These are phyloP conservation scores for Rubia tinctorum DNA, from an alignment of 305 asterid genomes.

Conservation along the genomic window DNA sequence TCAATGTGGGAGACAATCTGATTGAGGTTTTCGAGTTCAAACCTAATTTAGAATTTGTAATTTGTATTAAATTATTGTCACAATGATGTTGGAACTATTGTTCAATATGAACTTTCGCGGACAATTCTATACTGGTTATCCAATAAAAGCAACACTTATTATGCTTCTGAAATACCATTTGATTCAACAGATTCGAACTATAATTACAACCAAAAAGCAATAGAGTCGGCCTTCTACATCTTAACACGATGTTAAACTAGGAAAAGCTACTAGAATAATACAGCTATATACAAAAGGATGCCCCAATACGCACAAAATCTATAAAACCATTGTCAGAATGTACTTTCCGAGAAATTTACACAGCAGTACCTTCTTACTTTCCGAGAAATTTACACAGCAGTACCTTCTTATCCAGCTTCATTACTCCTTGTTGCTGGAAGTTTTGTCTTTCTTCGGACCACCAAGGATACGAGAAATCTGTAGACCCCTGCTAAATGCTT, in stretches of 20 bases:
- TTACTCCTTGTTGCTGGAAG: slow-evolving; percentile 71
- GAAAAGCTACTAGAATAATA: neutral
- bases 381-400: neutral
- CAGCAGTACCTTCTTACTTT: neutral
- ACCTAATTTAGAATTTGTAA: too few species aligned
- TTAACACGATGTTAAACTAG: neutral
- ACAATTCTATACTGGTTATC: too few species aligned
- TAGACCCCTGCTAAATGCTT: slow-evolving; percentile 97
- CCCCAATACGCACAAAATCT: neutral
- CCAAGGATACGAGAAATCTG: slow-evolving; percentile 99
- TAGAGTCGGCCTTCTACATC: neutral
- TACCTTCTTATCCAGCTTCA: neutral
- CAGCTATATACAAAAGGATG: slow-evolving; percentile 1
- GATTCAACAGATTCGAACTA: neutral
- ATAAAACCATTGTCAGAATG: neutral
- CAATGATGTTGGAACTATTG: too few species aligned
- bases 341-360: neutral
- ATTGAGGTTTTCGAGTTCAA: too few species aligned
- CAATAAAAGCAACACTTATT: neutral
- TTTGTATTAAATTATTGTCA: too few species aligned
- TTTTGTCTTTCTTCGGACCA: slow-evolving; percentile 89
- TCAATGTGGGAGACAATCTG: too few species aligned
- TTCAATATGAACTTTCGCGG: too few species aligned
- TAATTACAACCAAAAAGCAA: neutral
- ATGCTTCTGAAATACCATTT: neutral